Conservation (phyloP, 805 yeast species). For the Yarrowia sp. region DNA sequence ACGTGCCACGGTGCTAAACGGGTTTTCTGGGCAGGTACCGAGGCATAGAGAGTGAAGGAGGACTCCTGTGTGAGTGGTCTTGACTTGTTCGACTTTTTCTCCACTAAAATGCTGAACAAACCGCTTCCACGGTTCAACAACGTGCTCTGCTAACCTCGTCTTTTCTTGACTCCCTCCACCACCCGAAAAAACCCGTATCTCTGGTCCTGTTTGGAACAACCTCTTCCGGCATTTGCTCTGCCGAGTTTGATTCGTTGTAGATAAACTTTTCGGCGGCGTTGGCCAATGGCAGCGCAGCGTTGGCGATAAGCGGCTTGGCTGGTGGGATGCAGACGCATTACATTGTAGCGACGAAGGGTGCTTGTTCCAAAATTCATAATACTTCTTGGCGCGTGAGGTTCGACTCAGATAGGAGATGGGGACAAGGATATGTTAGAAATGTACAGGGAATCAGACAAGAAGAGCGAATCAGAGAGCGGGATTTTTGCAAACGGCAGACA, state of each 20-base stretch:
- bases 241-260: conserved; percentile 30
- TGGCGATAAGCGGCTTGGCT: conserved; percentile 31
- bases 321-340: conserved; percentile 11
- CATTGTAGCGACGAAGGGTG: conserved; percentile 11
- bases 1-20: conserved; percentile 9
- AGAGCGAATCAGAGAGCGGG: too few species aligned
- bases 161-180: too few species aligned
- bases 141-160: too few species aligned
- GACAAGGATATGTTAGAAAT: not conserved
- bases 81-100: too few species aligned
- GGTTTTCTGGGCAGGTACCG: conserved; percentile 8
- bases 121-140: too few species aligned
- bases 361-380: conserved; percentile 16
- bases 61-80: too few species aligned
- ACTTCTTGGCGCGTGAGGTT: conserved; percentile 33
- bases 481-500: too few species aligned
- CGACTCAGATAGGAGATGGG: not conserved
- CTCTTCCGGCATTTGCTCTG: conserved; percentile 27
- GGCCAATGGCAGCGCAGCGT: conserved; percentile 9
- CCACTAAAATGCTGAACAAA: too few species aligned
- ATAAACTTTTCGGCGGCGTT: conserved; percentile 6
- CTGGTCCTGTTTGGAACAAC: conserved; percentile 13
- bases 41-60: not conserved
- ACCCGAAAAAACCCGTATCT: conserved; percentile 7
- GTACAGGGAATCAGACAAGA: too few species aligned